Evolutionary conservation across 768 basidiomycete genomes (phyloP), one percentile per base, ranked within the genome.

Genomic region (Hemileccinum rubropunctum): DNA sequence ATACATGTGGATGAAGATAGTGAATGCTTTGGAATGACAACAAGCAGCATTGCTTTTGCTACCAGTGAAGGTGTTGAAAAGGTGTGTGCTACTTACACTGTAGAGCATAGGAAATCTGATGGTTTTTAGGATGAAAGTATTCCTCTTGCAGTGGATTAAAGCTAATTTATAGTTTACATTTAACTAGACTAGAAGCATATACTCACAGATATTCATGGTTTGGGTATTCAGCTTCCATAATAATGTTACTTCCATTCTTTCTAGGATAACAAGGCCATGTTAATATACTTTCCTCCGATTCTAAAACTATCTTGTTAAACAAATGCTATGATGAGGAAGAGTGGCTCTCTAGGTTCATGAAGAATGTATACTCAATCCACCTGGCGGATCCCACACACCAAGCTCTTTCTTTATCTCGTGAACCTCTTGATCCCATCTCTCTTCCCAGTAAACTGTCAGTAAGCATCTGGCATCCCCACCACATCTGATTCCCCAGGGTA

Each of bases 401-500:
- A 97, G 73, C 63, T 97, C 92, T 54, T 72, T 77, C 72, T 91
- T 86, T 71, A 99, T 76, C 42, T 92, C 90, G 1, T 81, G 82
- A 1, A 95, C 67, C 52, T 88, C 77, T 68, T 91, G 84, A 45
- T 81, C 81, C 95, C 95, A 98, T 46, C 94, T 73, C 68, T 92
- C 78, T 70, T 98, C 97, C 95, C 97, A 98, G 61, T 95, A 95
- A 1, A 98, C 86, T 1, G 87, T 87, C 45, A 98, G 88, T 52
- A 98, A 67, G 62, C 85, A 88, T 59, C 74, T 76, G 1, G 88
- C 81, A 53, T 74, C 80, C 23, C 83, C 78, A 1, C 95, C 97
- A 51, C 87, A 91, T 56, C 81, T 81, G 52, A 97, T 67, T 12
- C 94, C 95, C 95, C 95, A 98, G 1, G 92, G 88, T 9, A 94